Percentiles rank a stretch among this genome's conserved stretches.
Conservation (phyloP, 306 rosid genomes). For the Hippophae gyantsensis region DNA sequence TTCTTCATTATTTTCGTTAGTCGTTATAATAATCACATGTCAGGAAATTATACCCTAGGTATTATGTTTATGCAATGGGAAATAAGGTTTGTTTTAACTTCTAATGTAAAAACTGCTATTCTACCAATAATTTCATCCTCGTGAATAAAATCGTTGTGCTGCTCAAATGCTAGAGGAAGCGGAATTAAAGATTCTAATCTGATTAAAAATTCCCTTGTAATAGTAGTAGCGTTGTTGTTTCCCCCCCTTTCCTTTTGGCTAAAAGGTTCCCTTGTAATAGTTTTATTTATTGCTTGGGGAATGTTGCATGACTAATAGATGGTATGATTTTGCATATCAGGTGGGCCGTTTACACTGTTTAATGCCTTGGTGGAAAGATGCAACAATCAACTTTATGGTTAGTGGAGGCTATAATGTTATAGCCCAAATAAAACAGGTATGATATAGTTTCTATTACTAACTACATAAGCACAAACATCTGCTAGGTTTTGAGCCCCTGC, state of each 20-base stretch:
- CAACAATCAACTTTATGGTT: slow-evolving; percentile 34
- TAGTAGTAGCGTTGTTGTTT: no score
- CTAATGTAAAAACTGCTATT: no score
- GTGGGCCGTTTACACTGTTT: slow-evolving; percentile 50
- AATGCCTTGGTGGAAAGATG: slow-evolving; percentile 52
- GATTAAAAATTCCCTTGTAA: no score
- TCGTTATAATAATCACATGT: no score
- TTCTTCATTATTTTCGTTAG: neutral
- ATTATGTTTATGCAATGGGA: no score
- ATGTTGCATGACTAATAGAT: neutral
- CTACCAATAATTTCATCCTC: no score
- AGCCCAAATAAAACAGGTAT: slow-evolving; percentile 38
- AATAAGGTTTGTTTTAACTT: no score
- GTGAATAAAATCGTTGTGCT: neutral
- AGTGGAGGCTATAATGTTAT: slow-evolving; percentile 47
- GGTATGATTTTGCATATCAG: slow-evolving; percentile 17
- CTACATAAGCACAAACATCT: neutral
- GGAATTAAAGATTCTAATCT: neutral
- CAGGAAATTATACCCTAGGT: no score
- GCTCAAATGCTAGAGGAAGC: neutral
- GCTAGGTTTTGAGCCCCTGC: no score
- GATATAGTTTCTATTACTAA: neutral
- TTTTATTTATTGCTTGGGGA: neutral
- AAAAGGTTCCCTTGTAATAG: no score
- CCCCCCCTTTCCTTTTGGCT: no score